Evolutionary conservation across 2,329 filamentous ascomycete genomes (phyloP), one percentile per base, ranked within the genome.

Genomic region (Penicillium brasilianum): DNA sequence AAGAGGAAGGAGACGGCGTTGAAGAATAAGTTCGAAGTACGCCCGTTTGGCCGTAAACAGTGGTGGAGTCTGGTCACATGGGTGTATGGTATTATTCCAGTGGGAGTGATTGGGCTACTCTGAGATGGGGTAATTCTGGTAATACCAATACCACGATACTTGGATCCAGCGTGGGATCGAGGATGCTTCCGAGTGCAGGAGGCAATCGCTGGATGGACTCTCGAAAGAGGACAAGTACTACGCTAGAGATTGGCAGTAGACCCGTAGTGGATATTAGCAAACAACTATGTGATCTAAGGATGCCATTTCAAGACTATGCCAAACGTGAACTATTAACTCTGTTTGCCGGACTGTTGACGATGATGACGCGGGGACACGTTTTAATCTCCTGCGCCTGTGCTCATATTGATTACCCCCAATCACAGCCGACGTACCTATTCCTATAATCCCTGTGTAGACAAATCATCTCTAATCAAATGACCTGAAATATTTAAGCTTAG

Each of bases 1-100:
- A 62, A 18, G 11, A 39, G 50, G 22, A 25, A 16, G 25, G 25
- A 28, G 34, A 53, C 16, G 50, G 50, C 55, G 57, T 53, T 53
- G 49, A 63, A 64, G 60, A 61, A 56, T 56, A 41, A 53, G 62
- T 30, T 54, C 34, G 58, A 56, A 62, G 55, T 56, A 59, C 61
- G 55, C 59, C 62, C 58, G 46, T 62, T 68, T 66, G 59, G 61
- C 67, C 66, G 61, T 68, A 68, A 71, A 71, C 65, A 70, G 65
- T 63, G 62, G 65, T 64, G 65, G 59, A 64, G 57, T 60, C 54
- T 30, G 49, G 68, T 65, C 51, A 68, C 52, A 48, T 51, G 22
- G 0, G 30, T 25, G 66, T 67, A 65, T 60, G 7, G 60, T 67
- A 68, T 61, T 36, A 11, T 18, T 22, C 22, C n/a, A 36, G 6